Base-by-base conservation (phyloP, 83 land plant genomes). In the Thuja plicata region DNA sequence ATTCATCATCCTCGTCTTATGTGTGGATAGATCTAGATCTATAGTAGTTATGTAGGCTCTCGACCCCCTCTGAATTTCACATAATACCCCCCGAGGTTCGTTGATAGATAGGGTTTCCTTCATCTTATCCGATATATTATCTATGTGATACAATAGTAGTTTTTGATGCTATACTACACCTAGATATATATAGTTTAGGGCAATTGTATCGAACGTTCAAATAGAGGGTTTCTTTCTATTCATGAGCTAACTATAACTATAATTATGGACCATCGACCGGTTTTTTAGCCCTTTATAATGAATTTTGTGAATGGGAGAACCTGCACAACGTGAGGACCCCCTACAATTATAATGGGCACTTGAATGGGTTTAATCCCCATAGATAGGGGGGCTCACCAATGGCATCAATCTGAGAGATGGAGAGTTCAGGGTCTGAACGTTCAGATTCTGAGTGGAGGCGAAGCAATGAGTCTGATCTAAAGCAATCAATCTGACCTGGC, bases 311-410 rank as follows among this genome's bases (percentile, higher is more conserved):
- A 74, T 74, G 35, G 11, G 32, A 73, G 77, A 73, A 73, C 13
- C 45, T 43, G 45, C 45, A 73, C 2, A 73, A n/a, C 1, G 35
- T 73, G 34, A 73, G 77, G 77, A 73, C 32, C 35, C 11, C 78
- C 35, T 74, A 43, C 45, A 43, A 43, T 43, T 43, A 3, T 43
- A 43, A 43, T 43, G 45, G 45, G 45, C 0, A 74, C 78, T 74
- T 74, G 78, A 74, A 74, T 74, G 78, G 78, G 78, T 74, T 74
- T 38, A 74, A 74, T 74, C 78, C 11, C 78, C 32, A 30, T 74
- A 74, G 78, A 32, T 30, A 32, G 34, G 43, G 34, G 78, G 35
- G 15, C 16, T 74, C 35, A 3, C 37, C 35, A 74, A 74, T 34
- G 78, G 11, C 78, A 74, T 32, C 78, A 74, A 74, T 74, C 35